Evolutionary conservation across 1,284 basidiomycete genomes (phyloP).

Genomic region (Anthracocystis panici-leucophaei): DNA sequence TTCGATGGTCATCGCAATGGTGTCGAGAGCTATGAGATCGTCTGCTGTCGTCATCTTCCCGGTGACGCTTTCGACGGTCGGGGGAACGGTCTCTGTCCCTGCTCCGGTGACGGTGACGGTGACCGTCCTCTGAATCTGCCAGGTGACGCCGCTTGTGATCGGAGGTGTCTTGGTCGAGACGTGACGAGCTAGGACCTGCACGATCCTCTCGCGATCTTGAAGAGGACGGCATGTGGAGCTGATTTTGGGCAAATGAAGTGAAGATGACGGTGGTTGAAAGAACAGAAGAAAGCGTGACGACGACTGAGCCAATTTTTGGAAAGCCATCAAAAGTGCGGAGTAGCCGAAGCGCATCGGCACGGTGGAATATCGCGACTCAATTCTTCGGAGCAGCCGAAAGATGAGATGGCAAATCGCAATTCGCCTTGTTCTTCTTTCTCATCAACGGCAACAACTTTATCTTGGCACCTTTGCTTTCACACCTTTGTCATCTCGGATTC

Average conservation of each 20-base stretch:
- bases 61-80: slow-evolving; percentile 34
- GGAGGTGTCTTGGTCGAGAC: slow-evolving; percentile 16
- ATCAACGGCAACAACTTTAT: not conserved
- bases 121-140: slow-evolving; percentile 21
- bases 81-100: slow-evolving; percentile 19
- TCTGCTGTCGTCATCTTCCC: slow-evolving; percentile 20
- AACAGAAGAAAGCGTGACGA: not conserved
- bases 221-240: slow-evolving; percentile 26
- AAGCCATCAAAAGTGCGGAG: slow-evolving; percentile 13
- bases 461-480: not conserved
- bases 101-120: slow-evolving; percentile 10
- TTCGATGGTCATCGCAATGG: slow-evolving; percentile 14
- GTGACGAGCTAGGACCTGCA: slow-evolving; percentile 26
- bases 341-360: slow-evolving; percentile 14
- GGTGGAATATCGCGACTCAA: not conserved
- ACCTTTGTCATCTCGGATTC: not conserved
- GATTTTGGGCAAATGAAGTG: not conserved
- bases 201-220: slow-evolving; percentile 22
- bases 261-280: slow-evolving; percentile 4
- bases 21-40: slow-evolving; percentile 24
- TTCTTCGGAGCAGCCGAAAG: slow-evolving; percentile 4
- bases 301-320: slow-evolving; percentile 4
- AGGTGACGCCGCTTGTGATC: slow-evolving; percentile 28
- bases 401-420: not conserved
- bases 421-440: not conserved